These are phyloP conservation scores for Aspergillus puulaauensis DNA, from an alignment of 2,329 filamentous ascomycete genomes.

Conservation along the genomic window DNA sequence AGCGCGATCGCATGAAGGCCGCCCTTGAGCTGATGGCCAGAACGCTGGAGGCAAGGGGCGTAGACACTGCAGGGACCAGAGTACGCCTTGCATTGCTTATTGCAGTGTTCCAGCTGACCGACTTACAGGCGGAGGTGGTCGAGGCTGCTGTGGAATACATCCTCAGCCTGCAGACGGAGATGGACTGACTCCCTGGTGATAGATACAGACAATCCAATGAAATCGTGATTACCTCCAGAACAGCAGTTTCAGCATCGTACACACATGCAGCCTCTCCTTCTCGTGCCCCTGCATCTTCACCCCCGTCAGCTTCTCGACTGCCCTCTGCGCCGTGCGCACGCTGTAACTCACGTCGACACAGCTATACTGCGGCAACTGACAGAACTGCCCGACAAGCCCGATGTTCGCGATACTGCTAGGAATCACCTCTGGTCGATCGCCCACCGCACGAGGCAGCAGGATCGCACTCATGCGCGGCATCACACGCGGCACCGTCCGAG, in stretches of 20 bases:
- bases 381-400: not conserved
- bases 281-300: not conserved
- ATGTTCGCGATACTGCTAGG: not conserved
- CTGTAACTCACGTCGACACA: conserved; percentile 3
- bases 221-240: not conserved
- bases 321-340: conserved; percentile 1
- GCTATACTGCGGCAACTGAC: not conserved
- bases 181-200: too few species aligned
- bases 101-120: not conserved
- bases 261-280: not conserved
- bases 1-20: too few species aligned
- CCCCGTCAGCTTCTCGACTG: not conserved
- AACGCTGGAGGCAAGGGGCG: too few species aligned
- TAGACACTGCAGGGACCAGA: too few species aligned
- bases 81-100: not conserved
- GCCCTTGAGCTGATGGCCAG: too few species aligned
- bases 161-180: too few species aligned
- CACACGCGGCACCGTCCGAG: not conserved
- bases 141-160: too few species aligned
- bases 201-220: too few species aligned
- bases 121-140: not conserved
- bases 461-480: conserved; percentile 5
- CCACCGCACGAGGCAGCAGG: not conserved
- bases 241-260: not conserved
- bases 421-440: not conserved